Conservation (phyloP, 108 stramenopile genomes). For the Fragilaria radians region DNA sequence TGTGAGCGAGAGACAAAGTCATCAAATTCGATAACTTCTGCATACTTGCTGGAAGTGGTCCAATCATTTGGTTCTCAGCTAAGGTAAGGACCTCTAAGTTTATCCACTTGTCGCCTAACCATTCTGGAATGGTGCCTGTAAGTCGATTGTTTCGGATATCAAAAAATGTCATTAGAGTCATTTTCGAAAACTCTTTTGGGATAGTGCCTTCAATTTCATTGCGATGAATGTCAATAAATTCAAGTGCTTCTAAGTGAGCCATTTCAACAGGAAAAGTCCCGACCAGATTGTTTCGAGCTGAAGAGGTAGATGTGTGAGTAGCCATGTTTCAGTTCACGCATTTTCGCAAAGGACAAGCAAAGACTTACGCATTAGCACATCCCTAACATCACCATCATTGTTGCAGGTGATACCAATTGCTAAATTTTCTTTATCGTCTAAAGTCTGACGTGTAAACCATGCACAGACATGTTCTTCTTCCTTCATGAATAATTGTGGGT, state of each 20-base stretch:
- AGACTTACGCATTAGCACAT: not conserved
- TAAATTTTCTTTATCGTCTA: not conserved
- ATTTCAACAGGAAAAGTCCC: not conserved
- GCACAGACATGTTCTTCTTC: conserved; percentile 27
- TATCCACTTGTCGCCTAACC: conserved; percentile 5
- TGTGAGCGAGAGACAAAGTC: not conserved
- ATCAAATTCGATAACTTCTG: not conserved
- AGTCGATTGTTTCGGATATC: conserved; percentile 22
- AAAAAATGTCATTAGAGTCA: not conserved
- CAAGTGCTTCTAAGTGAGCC: not conserved
- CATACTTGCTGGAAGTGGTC: not conserved
- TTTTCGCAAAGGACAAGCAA: too few species aligned
- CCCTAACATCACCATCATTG: not conserved
- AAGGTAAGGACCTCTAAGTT: not conserved
- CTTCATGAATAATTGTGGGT: conserved; percentile 9
- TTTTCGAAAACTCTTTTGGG: conserved; percentile 11
- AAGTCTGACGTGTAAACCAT: conserved; percentile 19
- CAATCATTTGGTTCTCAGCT: not conserved
- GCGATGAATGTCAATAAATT: not conserved
- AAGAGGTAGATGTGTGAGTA: too few species aligned
- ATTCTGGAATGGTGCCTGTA: conserved; percentile 18
- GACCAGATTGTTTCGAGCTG: not conserved
- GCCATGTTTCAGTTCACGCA: too few species aligned
- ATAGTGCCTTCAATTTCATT: not conserved
- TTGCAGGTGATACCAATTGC: not conserved